Conservation (phyloP, 495 filamentous ascomycete genomes). For the Neurospora sp. region DNA sequence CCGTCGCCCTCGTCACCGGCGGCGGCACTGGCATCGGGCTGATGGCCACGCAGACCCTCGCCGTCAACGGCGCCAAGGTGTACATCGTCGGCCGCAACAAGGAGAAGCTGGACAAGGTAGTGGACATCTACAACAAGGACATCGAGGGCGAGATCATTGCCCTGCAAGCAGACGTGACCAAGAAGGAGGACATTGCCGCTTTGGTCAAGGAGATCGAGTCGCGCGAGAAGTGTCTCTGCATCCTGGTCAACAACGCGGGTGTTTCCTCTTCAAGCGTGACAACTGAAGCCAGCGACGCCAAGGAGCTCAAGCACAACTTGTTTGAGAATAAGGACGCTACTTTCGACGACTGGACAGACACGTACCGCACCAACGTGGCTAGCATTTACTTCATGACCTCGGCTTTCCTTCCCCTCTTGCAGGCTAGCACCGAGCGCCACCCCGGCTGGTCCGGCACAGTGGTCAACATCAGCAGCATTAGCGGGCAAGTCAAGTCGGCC, state of each 20-base stretch:
- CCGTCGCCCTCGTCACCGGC: conserved; percentile 53
- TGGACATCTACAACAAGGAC: conserved; percentile 23
- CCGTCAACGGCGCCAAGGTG: conserved; percentile 70
- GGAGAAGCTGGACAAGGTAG: conserved; percentile 20
- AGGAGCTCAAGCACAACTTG: conserved; percentile 44
- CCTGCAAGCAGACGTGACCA: conserved; percentile 65
- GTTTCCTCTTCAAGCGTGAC: conserved; percentile 51
- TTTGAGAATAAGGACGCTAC: conserved; percentile 26
- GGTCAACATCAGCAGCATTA: conserved; percentile 46
- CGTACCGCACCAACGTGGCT: conserved; percentile 69
- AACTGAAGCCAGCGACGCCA: conserved; percentile 42
- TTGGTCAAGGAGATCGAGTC: conserved; percentile 53
- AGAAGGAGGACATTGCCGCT: conserved; percentile 56
- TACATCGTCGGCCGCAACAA: conserved; percentile 71
- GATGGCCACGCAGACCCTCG: conserved; percentile 73
- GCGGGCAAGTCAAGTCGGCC: conserved; percentile 51
- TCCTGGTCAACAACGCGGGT: conserved; percentile 76
- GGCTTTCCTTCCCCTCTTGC: conserved; percentile 35
- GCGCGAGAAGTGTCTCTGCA: conserved; percentile 57
- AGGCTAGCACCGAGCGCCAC: conserved; percentile 34
- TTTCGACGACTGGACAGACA: conserved; percentile 57
- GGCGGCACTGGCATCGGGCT: conserved; percentile 50
- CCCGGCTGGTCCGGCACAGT: conserved; percentile 45
- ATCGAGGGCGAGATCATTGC: conserved; percentile 39
- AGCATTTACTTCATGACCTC: conserved; percentile 47